Evolutionary conservation across 305 asterid genomes (phyloP).

Genomic region (Fraxinus paxiana): DNA sequence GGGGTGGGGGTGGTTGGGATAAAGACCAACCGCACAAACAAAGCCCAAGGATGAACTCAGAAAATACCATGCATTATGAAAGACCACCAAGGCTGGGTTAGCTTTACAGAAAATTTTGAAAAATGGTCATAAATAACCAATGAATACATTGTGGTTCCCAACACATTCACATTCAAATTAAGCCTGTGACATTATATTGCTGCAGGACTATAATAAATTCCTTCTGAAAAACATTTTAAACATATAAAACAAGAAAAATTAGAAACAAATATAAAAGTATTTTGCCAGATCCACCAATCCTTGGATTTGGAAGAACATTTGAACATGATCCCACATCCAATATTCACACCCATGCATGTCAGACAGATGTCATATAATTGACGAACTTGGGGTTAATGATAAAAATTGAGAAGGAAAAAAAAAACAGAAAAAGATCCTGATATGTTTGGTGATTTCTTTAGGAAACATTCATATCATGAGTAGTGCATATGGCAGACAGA

Average conservation of each 20-base stretch:
- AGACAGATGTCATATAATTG: conserved; percentile 9
- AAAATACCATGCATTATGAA: not conserved
- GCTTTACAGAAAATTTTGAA: not conserved
- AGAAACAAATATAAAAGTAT: conserved; percentile 1
- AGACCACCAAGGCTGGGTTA: conserved; percentile 1
- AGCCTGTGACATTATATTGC: not conserved
- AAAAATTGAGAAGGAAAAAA: not conserved
- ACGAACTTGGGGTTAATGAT: conserved; percentile 12
- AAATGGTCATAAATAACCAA: not conserved
- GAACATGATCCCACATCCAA: not conserved
- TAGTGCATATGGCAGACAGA: not conserved
- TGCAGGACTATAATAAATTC: conserved; percentile 12
- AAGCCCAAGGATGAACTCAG: not conserved
- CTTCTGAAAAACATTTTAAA: not conserved
- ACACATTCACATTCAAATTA: conserved; percentile 11
- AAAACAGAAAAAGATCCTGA: not conserved
- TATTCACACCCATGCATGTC: conserved; percentile 10
- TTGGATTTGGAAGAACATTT: not conserved
- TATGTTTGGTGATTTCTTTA: not conserved
- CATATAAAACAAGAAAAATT: not conserved
- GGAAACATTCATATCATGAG: conserved; percentile 10
- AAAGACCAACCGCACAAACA: not conserved
- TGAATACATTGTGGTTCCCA: conserved; percentile 1
- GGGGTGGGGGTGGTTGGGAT: not conserved
- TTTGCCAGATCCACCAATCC: not conserved